Evolutionary conservation across 768 basidiomycete species (phyloP).

Genomic region (Lentinula edodes): DNA sequence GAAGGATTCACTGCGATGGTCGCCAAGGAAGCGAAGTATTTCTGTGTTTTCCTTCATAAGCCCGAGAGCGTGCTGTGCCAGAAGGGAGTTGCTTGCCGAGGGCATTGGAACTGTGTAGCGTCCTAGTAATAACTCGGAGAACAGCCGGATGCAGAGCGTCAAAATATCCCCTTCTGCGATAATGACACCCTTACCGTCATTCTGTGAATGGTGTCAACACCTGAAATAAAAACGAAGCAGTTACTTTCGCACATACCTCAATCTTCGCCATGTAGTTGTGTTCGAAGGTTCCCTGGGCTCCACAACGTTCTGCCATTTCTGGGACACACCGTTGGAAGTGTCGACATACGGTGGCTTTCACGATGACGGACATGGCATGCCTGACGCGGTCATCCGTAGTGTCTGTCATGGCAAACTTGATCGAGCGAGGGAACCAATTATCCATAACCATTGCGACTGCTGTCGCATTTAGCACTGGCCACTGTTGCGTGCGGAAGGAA

Average conservation of each 20-base stretch:
- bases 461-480: constrained; percentile 48
- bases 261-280: constrained; percentile 55
- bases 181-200: constrained; percentile 51
- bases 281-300: constrained; percentile 62
- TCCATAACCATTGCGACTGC: constrained; percentile 48
- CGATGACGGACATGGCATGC: constrained; percentile 50
- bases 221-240: neutral
- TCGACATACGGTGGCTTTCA: constrained; percentile 49
- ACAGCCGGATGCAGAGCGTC: constrained; percentile 48
- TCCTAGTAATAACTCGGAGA: constrained; percentile 53
- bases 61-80: constrained; percentile 44
- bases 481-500: constrained; percentile 60
- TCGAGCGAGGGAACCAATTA: constrained; percentile 36
- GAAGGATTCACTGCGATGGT: constrained; percentile 47
- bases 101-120: constrained; percentile 50
- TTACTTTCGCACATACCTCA: constrained; percentile 30
- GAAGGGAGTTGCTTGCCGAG: constrained; percentile 41
- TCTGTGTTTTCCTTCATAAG: constrained; percentile 41
- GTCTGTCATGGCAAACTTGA: constrained; percentile 31
- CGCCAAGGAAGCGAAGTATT: constrained; percentile 29
- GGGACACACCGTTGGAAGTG: constrained; percentile 47
- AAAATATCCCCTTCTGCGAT: constrained; percentile 54
- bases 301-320: constrained; percentile 58
- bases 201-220: constrained; percentile 16
- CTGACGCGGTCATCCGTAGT: constrained; percentile 40